phyloP scores from a whole-genome alignment of 2,329 filamentous ascomycete genomes.

The Akanthomyces muscarius region DNA sequence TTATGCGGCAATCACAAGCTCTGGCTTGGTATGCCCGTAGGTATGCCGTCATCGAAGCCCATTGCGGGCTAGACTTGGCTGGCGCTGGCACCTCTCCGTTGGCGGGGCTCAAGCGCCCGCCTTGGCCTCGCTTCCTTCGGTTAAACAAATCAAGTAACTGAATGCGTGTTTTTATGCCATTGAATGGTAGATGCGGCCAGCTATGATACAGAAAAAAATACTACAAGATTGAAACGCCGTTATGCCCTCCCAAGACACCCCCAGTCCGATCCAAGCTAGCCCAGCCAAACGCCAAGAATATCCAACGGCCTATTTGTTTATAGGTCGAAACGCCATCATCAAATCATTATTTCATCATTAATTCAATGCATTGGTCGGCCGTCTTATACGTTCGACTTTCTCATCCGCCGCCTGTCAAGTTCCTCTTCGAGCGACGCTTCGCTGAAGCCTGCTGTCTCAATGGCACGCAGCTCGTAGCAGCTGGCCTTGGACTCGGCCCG shows the following conservation, averaged over 20 bases:
- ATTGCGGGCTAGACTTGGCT: neutral
- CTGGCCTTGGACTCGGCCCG: neutral
- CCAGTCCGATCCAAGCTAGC: neutral
- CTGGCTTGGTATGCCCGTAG: neutral
- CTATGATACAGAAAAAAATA: neutral
- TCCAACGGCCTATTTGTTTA: neutral
- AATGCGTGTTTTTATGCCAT: too few species aligned
- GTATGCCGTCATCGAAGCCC: slow-evolving; percentile 16
- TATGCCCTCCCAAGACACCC: neutral
- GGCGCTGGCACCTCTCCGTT: neutral
- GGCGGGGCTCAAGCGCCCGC: neutral
- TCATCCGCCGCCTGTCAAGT: neutral
- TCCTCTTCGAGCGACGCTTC: slow-evolving; percentile 6
- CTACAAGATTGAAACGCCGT: neutral
- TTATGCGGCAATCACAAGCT: neutral
- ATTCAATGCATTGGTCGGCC: neutral
- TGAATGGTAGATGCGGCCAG: neutral
- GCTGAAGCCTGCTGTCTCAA: slow-evolving; percentile 1
- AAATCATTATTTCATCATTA: neutral
- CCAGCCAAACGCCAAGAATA: neutral
- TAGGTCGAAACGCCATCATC: neutral
- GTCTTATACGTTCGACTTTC: neutral
- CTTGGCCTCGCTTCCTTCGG: neutral
- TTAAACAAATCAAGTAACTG: neutral
- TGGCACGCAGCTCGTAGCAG: slow-evolving; percentile 11